Evolutionary conservation across 257 asterid species (phyloP).

Genomic region (Rauvolfia tetraphylla): DNA sequence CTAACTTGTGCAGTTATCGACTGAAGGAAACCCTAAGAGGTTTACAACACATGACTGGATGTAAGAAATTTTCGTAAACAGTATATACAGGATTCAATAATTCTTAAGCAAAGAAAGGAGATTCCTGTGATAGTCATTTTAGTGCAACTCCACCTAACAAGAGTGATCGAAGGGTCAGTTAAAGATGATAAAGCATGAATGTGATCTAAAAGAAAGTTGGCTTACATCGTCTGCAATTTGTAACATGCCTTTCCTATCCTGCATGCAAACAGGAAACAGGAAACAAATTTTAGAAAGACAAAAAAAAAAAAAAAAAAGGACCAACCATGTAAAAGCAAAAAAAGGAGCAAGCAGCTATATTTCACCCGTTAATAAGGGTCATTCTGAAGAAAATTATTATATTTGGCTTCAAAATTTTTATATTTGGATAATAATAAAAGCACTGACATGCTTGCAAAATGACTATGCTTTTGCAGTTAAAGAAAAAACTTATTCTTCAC

Average conservation of each 20-base stretch:
- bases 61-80: background rate
- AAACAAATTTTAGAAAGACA: background rate
- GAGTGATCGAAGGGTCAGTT: background rate
- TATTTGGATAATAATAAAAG: background rate
- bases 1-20: background rate
- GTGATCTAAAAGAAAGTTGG: conserved; percentile 4
- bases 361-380: background rate
- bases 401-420: background rate
- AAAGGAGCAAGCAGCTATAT: background rate
- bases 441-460: background rate
- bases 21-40: background rate
- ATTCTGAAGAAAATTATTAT: background rate
- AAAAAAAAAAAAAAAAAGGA: background rate
- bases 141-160: background rate
- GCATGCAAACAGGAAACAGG: conserved; percentile 33
- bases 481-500: conserved; percentile 28
- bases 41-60: background rate
- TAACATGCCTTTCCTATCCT: conserved; percentile 67
- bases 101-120: background rate
- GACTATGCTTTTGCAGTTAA: background rate
- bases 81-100: background rate
- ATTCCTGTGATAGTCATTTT: background rate
- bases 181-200: background rate
- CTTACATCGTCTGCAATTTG: conserved; percentile 98
- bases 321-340: background rate